Conservation (phyloP, 495 filamentous ascomycete species). For the Patellaria atrata region DNA sequence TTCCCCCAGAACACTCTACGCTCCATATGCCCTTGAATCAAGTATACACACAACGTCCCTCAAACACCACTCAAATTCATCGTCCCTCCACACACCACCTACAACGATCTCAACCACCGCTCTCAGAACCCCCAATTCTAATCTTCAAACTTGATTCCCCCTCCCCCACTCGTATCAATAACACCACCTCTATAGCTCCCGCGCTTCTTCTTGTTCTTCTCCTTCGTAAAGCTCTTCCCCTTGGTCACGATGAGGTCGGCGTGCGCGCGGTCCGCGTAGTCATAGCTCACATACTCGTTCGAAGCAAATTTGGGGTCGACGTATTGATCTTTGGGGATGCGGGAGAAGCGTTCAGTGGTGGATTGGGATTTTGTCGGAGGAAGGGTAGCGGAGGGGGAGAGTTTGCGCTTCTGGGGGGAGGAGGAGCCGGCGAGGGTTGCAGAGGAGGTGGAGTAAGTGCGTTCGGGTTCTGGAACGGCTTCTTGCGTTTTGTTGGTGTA, state of each 20-base stretch:
- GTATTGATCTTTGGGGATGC: constrained; percentile 41
- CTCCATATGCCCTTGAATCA: too few species aligned
- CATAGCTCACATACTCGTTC: constrained; percentile 68
- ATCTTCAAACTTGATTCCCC: constrained; percentile 80
- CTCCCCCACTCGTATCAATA: constrained; percentile 35
- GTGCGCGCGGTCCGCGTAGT: constrained; percentile 78
- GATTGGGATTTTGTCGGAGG: constrained; percentile 5
- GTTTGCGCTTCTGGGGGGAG: constrained; percentile 15
- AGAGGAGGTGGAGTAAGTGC: constrained; percentile 21
- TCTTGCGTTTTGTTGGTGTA: not conserved
- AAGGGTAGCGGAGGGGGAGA: constrained; percentile 26
- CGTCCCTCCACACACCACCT: too few species aligned
- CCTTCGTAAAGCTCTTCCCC: constrained; percentile 97
- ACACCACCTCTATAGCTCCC: constrained; percentile 33
- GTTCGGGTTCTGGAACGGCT: not conserved
- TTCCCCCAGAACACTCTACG: too few species aligned
- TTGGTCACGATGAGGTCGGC: constrained; percentile 78
- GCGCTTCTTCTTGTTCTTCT: constrained; percentile 96
- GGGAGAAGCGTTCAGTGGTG: constrained; percentile 28
- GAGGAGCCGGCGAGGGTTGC: constrained; percentile 17
- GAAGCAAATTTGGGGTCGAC: constrained; percentile 46
- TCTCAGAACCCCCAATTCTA: constrained; percentile 29
- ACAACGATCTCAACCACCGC: too few species aligned
- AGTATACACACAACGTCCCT: too few species aligned
- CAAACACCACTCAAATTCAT: too few species aligned